Percentiles rank a stretch among this genome's conserved stretches.
Conservation (phyloP, 2,329 filamentous ascomycete genomes). For the Teratosphaeria nubilosa region DNA sequence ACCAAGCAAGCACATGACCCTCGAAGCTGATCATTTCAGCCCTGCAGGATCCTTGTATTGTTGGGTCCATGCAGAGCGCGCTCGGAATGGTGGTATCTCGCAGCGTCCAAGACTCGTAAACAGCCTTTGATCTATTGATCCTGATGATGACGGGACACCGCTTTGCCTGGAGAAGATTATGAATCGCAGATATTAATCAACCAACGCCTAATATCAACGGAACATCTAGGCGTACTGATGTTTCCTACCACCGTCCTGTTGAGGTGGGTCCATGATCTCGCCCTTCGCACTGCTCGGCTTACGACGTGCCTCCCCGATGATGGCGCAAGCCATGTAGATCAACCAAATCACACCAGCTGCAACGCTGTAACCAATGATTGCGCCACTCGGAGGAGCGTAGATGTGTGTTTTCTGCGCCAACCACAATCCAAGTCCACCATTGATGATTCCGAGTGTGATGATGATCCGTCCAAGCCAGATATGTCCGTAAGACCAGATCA, state of each 20-base stretch:
- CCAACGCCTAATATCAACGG: background rate
- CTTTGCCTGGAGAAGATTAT: background rate
- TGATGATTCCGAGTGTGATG: constrained; percentile 46
- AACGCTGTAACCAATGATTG: constrained; percentile 40
- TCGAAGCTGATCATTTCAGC: background rate
- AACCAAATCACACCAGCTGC: constrained; percentile 40
- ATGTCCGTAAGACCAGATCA: constrained; percentile 40
- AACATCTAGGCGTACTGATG: background rate
- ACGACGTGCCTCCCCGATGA: constrained; percentile 12
- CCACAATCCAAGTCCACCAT: constrained; percentile 45
- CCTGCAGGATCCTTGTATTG: background rate
- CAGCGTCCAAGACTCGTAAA: too few relatives aligned
- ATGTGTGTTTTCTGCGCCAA: constrained; percentile 33
- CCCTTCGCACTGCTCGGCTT: constrained; percentile 4
- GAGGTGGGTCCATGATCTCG: constrained; percentile 2
- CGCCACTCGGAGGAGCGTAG: constrained; percentile 19
- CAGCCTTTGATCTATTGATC: too few relatives aligned
- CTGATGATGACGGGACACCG: too few relatives aligned
- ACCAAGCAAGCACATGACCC: background rate
- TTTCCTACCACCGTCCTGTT: background rate
- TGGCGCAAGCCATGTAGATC: constrained; percentile 27
- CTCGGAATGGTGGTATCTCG: too few relatives aligned
- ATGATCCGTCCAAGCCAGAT: constrained; percentile 45
- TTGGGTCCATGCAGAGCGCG: background rate
- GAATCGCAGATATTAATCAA: background rate